These are phyloP conservation scores for Verticillium longisporum DNA, from an alignment of 2,329 filamentous ascomycete genomes.

Conservation along the genomic window DNA sequence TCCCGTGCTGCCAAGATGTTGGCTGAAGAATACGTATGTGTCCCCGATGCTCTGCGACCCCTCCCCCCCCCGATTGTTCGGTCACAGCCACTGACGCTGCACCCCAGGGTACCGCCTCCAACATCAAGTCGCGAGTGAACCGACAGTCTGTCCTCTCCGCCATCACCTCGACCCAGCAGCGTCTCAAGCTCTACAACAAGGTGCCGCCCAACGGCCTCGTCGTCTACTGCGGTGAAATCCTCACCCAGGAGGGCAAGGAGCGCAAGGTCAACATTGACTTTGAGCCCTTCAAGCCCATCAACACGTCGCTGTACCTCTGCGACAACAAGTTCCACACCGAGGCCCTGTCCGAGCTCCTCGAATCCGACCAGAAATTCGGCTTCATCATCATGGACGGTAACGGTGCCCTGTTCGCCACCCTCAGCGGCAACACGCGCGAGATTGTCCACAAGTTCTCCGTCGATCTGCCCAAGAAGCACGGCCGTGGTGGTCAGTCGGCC, in stretches of 20 bases:
- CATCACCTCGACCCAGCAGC: slow-evolving; percentile 98
- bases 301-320: slow-evolving; percentile 97
- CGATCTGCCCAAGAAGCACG: slow-evolving; percentile 99
- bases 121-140: slow-evolving; percentile 99
- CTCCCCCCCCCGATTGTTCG: too few species aligned
- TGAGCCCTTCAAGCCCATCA: slow-evolving; percentile 99
- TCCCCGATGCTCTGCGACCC: slow-evolving; percentile 9
- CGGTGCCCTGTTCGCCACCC: slow-evolving; percentile 90
- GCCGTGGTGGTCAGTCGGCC: slow-evolving; percentile 98
- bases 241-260: slow-evolving; percentile 97
- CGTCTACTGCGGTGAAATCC: slow-evolving; percentile 99
- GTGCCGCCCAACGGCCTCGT: slow-evolving; percentile 96
- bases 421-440: slow-evolving; percentile 95
- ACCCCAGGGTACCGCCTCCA: slow-evolving; percentile 83
- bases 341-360: slow-evolving; percentile 89
- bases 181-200: slow-evolving; percentile 98
- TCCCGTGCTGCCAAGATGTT: slow-evolving; percentile 98
- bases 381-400: slow-evolving; percentile 99
- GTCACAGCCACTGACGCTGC: neutral
- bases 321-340: slow-evolving; percentile 99
- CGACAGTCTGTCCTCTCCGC: slow-evolving; percentile 95
- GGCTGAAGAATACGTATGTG: slow-evolving; percentile 95
- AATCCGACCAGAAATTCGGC: slow-evolving; percentile 98
- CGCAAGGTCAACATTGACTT: slow-evolving; percentile 99
- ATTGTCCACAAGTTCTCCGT: slow-evolving; percentile 97